Conservation (phyloP, 1,139 yeast genomes). For the Hansenula sp. region DNA sequence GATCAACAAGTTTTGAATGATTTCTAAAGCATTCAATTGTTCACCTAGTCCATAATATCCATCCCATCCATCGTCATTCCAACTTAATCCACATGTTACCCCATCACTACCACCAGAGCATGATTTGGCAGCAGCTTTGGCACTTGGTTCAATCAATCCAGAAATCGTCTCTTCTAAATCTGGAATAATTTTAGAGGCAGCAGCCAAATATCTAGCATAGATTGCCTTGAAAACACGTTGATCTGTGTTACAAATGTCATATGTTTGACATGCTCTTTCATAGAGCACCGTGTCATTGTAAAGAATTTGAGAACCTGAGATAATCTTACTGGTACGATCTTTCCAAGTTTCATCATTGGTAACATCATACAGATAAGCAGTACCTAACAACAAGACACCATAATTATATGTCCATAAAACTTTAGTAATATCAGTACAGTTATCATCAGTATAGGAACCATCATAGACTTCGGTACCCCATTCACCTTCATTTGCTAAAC, state of each 20-base stretch:
- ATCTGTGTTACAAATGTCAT: constrained; percentile 61
- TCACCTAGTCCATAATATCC: constrained; percentile 54
- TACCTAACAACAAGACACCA: constrained; percentile 70
- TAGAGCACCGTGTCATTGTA: constrained; percentile 49
- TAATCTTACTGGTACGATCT: constrained; percentile 44
- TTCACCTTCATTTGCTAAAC: constrained; percentile 39
- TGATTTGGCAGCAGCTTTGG: constrained; percentile 51
- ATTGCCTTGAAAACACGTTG: constrained; percentile 77
- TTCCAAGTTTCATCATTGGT: constrained; percentile 61
- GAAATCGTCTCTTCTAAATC: constrained; percentile 38
- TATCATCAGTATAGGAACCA: constrained; percentile 59
- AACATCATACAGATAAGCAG: constrained; percentile 65
- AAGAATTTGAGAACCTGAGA: constrained; percentile 50
- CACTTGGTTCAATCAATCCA: constrained; percentile 43
- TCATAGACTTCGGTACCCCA: constrained; percentile 52
- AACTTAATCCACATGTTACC: constrained; percentile 55
- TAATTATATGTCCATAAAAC: constrained; percentile 77
- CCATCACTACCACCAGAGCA: constrained; percentile 59
- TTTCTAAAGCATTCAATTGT: constrained; percentile 56
- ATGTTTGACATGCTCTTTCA: constrained; percentile 68
- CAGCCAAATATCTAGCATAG: constrained; percentile 62
- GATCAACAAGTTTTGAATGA: constrained; percentile 38
- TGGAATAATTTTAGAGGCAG: constrained; percentile 56
- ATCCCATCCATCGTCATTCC: constrained; percentile 49
- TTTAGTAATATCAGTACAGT: constrained; percentile 52